These are phyloP conservation scores for Phytophthora pseudosyringae DNA, from an alignment of 352 stramenopile genomes.

Conservation along the genomic window DNA sequence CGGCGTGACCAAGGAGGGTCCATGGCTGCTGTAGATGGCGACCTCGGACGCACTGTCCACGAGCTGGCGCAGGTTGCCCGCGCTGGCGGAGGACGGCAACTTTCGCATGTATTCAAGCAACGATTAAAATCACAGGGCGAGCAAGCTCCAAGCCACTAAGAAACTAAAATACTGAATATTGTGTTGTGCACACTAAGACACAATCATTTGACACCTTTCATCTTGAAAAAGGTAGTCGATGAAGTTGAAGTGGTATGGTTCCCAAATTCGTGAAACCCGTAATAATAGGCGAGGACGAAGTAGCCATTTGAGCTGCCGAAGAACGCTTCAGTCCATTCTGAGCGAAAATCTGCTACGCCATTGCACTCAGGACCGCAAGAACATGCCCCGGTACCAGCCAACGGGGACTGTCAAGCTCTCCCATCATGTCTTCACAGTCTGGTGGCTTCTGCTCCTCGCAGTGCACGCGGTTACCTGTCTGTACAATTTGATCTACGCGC, in stretches of 20 bases:
- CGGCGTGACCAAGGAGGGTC: not conserved
- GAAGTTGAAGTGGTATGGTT: too few species aligned
- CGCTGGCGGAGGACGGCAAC: constrained; percentile 17
- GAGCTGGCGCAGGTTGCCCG: constrained; percentile 21
- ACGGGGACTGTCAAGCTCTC: constrained; percentile 7
- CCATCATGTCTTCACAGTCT: constrained; percentile 5
- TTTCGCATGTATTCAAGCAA: constrained; percentile 10
- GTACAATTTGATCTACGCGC: constrained; percentile 20
- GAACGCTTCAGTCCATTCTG: too few species aligned
- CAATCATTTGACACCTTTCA: too few species aligned
- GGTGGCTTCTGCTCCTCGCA: constrained; percentile 16
- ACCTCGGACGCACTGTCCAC: constrained; percentile 5
- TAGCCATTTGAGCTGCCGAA: too few species aligned
- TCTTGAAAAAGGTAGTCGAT: too few species aligned
- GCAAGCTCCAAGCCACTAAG: too few species aligned
- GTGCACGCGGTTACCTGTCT: constrained; percentile 2
- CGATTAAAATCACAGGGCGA: too few species aligned
- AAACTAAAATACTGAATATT: too few species aligned
- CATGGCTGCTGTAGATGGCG: not conserved
- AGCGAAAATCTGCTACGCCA: too few species aligned
- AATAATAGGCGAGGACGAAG: too few species aligned
- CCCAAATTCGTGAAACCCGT: too few species aligned
- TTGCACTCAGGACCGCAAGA: not conserved
- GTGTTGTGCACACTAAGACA: too few species aligned
- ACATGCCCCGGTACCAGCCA: not conserved